A percentile compares a stretch with the other conserved stretches of the same genome.
Conservation (phyloP, 305 asterid species). For the Fraxinus ornus region DNA sequence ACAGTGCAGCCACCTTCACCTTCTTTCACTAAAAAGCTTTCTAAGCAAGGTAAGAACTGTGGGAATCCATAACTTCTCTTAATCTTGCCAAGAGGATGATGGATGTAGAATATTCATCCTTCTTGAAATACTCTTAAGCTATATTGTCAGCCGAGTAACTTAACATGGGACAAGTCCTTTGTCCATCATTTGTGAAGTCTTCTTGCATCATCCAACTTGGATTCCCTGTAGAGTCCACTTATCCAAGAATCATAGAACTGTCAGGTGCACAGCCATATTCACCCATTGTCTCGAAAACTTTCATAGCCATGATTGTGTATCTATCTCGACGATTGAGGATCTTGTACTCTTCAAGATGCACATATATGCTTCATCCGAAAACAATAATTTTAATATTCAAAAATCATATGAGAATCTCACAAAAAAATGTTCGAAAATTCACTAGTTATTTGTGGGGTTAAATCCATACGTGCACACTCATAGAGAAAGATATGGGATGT, state of each 20-base stretch:
- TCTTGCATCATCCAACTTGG: slow-evolving; percentile 71
- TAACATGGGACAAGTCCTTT: slow-evolving; percentile 68
- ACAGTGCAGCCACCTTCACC: slow-evolving; percentile 56
- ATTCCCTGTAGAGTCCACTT: slow-evolving; percentile 82
- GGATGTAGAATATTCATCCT: slow-evolving; percentile 51
- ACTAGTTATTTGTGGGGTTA: not conserved
- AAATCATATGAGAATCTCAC: not conserved
- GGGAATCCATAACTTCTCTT: slow-evolving; percentile 65
- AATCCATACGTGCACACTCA: not conserved
- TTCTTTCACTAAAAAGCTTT: slow-evolving; percentile 82
- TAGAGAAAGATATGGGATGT: not conserved
- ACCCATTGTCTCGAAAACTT: slow-evolving; percentile 47
- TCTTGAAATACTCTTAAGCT: slow-evolving; percentile 75
- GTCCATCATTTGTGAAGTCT: slow-evolving; percentile 55
- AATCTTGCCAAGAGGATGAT: slow-evolving; percentile 52
- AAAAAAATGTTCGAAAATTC: not conserved
- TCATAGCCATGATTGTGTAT: slow-evolving; percentile 52
- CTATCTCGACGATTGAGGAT: slow-evolving; percentile 43
- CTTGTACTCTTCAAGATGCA: not conserved
- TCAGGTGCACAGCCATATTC: slow-evolving; percentile 68
- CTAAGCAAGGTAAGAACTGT: slow-evolving; percentile 70
- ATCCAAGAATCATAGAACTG: slow-evolving; percentile 70
- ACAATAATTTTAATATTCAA: not conserved
- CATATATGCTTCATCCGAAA: not conserved
- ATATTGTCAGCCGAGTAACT: slow-evolving; percentile 77